phyloP scores from a whole-genome alignment of 1,284 basidiomycete species.

The Limonomyces culmigenus region DNA sequence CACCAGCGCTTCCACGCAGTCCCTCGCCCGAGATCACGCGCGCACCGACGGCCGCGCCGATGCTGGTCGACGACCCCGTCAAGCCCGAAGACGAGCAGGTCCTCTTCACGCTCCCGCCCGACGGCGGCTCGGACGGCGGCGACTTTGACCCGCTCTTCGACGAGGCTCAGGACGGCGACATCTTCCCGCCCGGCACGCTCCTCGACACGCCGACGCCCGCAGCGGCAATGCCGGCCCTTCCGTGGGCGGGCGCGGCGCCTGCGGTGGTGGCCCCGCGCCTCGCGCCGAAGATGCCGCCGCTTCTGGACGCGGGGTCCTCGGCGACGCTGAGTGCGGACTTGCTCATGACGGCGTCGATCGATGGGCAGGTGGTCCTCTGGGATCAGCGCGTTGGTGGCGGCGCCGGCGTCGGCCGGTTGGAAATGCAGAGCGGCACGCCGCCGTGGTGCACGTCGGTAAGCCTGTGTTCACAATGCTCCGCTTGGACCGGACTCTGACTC shows the following conservation, averaged over 20 bases:
- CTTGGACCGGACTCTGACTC: constrained; percentile 1
- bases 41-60: no score
- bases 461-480: constrained; percentile 2
- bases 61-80: not conserved
- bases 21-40: no score
- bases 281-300: constrained; percentile 53
- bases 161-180: constrained; percentile 30
- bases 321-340: constrained; percentile 66
- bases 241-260: not conserved
- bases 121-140: not conserved
- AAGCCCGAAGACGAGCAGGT: not conserved
- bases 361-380: constrained; percentile 88
- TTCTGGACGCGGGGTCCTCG: constrained; percentile 46
- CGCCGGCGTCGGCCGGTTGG: constrained; percentile 65
- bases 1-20: constrained; percentile 18
- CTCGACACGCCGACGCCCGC: no score
- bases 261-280: constrained; percentile 4
- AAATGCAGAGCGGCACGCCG: constrained; percentile 80
- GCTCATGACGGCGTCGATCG: constrained; percentile 79
- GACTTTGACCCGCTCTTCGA: constrained; percentile 67
- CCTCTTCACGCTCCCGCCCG: not conserved
- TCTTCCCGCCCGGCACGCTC: no score
- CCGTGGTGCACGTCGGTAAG: constrained; percentile 88
- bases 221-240: not conserved
- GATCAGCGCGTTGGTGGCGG: constrained; percentile 61